Base-by-base conservation (phyloP, 2,329 filamentous ascomycete species). In the Cryphonectria naterciae region DNA sequence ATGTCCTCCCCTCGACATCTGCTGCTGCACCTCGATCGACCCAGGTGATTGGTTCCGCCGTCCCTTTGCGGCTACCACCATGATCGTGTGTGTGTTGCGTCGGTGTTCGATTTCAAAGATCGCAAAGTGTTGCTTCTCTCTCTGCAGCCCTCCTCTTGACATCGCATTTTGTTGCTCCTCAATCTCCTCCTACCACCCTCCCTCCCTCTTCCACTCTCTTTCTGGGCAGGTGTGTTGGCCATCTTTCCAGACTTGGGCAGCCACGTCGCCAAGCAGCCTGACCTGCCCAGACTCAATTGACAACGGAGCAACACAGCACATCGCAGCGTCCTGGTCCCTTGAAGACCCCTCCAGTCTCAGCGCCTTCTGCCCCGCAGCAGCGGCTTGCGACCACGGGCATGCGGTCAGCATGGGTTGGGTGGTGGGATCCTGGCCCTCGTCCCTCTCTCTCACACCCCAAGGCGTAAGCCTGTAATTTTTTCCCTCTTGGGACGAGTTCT, bases 51-150 rank as follows among this genome's bases (percentile, higher is more conserved):
- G 65, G 70, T 56, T 49, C 28, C 68, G n/a, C n/a, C 19, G 19
- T 22, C 43, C 43, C 43, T 49, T 46, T 32, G 52, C 68, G 52
- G 52, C 41, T 65, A 35, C 68, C 58, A 39, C 68, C 70, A 64
- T n/a, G 46, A 67, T 15, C 43, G 46, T 49, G 32, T 11, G 43
- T 49, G 43, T 22, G 43, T 43, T 25, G 60, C 25, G 22, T 35
- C 22, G 32, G 61, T 11, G 6, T 62, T 39, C 22, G 28, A n/a
- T 28, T 65, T 41, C 46, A 28, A 28, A 52, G 49, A 72, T 72
- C 71, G 71, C 71, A 72, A 72, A 68, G 52, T 72, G 54, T 70
- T 72, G 71, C 70, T 70, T 28, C 22, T 37, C 41, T 22, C 15
- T 19, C n/a, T 28, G 22, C 13, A 28, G 7, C 10, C 61, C 37